Evolutionary conservation across 768 basidiomycete species (phyloP).

Genomic region (Dictyophora rubrovolvata): DNA sequence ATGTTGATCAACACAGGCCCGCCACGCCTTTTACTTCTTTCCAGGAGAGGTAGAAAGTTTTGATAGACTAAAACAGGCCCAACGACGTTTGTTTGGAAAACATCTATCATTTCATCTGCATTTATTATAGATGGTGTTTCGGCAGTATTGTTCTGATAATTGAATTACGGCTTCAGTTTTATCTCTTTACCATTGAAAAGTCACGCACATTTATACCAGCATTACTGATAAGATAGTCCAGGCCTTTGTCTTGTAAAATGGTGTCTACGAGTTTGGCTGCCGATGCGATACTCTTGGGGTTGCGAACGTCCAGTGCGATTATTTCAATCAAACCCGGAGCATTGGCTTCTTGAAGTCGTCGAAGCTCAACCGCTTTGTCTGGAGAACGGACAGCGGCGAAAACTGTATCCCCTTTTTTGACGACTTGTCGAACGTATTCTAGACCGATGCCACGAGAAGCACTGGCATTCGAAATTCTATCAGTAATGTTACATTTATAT

Average conservation of each 20-base stretch:
- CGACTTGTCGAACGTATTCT: constrained; percentile 13
- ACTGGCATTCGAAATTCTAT: constrained; percentile 2
- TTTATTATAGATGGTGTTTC: constrained; percentile 22
- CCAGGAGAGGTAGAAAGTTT: constrained; percentile 25
- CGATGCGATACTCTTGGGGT: constrained; percentile 18
- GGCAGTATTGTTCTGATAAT: constrained; percentile 14
- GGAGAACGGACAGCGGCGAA: constrained; percentile 19
- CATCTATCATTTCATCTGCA: constrained; percentile 15
- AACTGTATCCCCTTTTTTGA: constrained; percentile 13
- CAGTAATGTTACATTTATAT: neutral
- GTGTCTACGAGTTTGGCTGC: constrained; percentile 17
- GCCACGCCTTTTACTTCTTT: constrained; percentile 10
- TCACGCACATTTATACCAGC: constrained; percentile 24
- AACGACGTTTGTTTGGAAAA: constrained; percentile 23
- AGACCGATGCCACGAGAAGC: constrained; percentile 16
- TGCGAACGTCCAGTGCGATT: constrained; percentile 21
- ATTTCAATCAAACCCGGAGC: constrained; percentile 23
- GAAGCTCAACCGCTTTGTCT: constrained; percentile 13
- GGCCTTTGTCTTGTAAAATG: constrained; percentile 15
- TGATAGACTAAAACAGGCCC: constrained; percentile 28
- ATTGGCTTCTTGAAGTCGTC: constrained; percentile 10
- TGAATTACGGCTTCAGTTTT: neutral
- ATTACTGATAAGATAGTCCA: constrained; percentile 33
- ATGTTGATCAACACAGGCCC: constrained; percentile 28
- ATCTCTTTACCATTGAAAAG: neutral